phyloP scores from a whole-genome alignment of 495 filamentous ascomycete genomes.

The Penicillium salamii region DNA sequence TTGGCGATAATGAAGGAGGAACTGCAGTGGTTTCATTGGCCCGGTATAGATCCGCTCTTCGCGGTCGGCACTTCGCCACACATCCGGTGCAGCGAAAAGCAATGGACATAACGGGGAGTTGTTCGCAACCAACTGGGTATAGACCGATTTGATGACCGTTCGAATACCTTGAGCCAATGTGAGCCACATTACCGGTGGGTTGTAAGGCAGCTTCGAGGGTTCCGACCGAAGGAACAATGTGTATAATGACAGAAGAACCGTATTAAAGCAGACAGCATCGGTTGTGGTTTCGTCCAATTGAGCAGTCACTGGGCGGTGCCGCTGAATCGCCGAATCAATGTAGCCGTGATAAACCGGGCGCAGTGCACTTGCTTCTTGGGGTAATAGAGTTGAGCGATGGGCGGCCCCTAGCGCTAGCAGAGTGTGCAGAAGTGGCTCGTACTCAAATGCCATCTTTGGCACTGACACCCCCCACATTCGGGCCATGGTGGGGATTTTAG shows the following conservation, averaged over 20 bases:
- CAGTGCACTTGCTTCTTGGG: conserved; percentile 12
- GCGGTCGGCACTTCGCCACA: conserved; percentile 5
- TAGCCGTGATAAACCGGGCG: conserved; percentile 21
- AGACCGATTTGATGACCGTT: conserved; percentile 11
- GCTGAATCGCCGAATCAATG: conserved; percentile 16
- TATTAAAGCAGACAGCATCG: conserved; percentile 18
- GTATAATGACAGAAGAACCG: conserved; percentile 18
- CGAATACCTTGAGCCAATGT: conserved; percentile 20
- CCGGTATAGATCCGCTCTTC: neutral
- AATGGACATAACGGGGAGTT: conserved; percentile 14
- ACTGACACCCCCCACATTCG: conserved; percentile 20
- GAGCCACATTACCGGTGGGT: conserved; percentile 21
- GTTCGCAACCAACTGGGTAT: conserved; percentile 7
- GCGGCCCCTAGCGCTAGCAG: conserved; percentile 20
- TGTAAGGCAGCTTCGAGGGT: conserved; percentile 11
- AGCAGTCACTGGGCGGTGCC: conserved; percentile 16
- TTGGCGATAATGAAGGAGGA: conserved; percentile 12
- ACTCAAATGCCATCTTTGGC: conserved; percentile 24
- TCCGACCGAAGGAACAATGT: conserved; percentile 21
- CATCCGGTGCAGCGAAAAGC: conserved; percentile 9
- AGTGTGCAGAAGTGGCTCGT: conserved; percentile 25
- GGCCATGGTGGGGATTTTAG: conserved; percentile 10
- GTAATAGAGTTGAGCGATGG: conserved; percentile 17
- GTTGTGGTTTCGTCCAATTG: conserved; percentile 7
- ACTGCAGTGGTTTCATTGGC: conserved; percentile 13